Evolutionary conservation across 169 alveolate genomes (phyloP), one percentile per base, ranked within the genome.

Genomic region (Cryptosporidium meleagridis): DNA sequence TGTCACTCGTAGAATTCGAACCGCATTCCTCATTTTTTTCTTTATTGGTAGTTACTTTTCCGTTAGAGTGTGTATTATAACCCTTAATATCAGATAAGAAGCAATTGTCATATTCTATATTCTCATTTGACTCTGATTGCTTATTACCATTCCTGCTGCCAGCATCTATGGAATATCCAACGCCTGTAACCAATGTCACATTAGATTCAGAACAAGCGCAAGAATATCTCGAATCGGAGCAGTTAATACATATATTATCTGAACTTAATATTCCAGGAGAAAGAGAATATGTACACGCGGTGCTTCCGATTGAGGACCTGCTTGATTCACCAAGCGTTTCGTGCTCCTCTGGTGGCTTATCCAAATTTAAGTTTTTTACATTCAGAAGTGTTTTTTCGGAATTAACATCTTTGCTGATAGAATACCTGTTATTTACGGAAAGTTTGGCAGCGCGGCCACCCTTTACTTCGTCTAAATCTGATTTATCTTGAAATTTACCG

Each of bases 261-360:
- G 89, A 80, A 39, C 62, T 48, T 37, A 26, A 53, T 23, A 37
- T 44, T 14, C 75, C 89, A 31, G 89, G 75, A 65, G 89, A 80
- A 62, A 44, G 68, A 10, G 89, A 61, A 62, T 51, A 65, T 6
- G 89, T 80, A 62, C 72, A 80, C 0, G 68, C 45, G 23, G 89
- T 80, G 35, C 89, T 80, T 23, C 89, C 89, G 6, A 65, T 45
- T 9, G 89, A 80, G 8, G 89, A 80, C 39, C 89, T 80, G 41
- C 80, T 59, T 1, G 89, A 80, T 31, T 62, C 89, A 18, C 67
- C 67, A 10, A 80, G 23, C 14, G 52, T 18, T 29, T 80, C 89
- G 21, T 48, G 59, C 31, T 70, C 65, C 18, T 73, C 86, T 6
- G 18, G 5, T 0, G 55, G 39, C 37, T 73, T 73, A 10, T 52